phyloP scores from a whole-genome alignment of 2,329 filamentous ascomycete species.

The Nothopassalora personata region DNA sequence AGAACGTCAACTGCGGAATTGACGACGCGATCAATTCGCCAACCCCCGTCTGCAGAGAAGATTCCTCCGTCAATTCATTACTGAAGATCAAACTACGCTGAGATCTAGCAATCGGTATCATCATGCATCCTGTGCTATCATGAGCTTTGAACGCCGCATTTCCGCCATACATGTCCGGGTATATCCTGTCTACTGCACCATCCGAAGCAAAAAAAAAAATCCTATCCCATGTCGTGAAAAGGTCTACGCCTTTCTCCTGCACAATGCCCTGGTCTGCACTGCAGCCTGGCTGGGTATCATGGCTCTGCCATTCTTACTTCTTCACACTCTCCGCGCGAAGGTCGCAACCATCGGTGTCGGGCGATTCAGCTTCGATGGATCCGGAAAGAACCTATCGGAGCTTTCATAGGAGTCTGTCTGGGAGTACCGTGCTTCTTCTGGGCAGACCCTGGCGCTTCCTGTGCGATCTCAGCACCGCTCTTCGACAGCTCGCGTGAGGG shows the following conservation, averaged over 20 bases:
- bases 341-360: neutral
- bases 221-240: neutral
- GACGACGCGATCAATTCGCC: neutral
- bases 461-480: neutral
- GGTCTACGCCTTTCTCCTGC: neutral
- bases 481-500: neutral
- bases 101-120: neutral
- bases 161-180: neutral
- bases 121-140: neutral
- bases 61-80: neutral
- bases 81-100: neutral
- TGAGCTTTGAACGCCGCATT: neutral
- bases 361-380: neutral
- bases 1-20: neutral
- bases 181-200: neutral
- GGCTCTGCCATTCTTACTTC: neutral
- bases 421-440: neutral
- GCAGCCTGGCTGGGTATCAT: neutral
- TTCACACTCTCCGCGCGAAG: neutral
- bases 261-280: neutral
- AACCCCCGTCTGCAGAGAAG: neutral
- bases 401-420: neutral
- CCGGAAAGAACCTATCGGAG: neutral
- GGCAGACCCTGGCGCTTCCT: neutral
- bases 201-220: neutral